phyloP scores from a whole-genome alignment of 2,329 filamentous ascomycete genomes.

The Penicillium sp. region DNA sequence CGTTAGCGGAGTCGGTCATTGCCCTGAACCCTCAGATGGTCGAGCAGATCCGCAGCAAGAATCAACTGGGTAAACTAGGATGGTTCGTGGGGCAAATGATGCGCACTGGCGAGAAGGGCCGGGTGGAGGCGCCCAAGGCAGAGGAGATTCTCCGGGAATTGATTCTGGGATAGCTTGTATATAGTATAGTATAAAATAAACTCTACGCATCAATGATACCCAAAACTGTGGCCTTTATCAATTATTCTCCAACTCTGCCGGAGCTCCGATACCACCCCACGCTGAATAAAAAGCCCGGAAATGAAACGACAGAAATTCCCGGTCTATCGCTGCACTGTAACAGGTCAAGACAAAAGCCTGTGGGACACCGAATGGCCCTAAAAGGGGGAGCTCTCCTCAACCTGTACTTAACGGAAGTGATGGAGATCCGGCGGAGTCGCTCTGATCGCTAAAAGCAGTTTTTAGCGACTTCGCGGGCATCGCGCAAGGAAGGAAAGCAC shows the following conservation, averaged over 20 bases:
- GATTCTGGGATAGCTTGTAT: constrained; percentile 27
- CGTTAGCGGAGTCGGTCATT: constrained; percentile 47
- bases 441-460: constrained; percentile 42
- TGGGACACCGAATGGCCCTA: constrained; percentile 21
- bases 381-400: constrained; percentile 34
- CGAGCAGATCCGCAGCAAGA: constrained; percentile 50
- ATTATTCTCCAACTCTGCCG: not conserved
- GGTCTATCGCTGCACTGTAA: constrained; percentile 6
- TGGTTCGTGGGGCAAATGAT: constrained; percentile 65
- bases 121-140: constrained; percentile 54
- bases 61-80: constrained; percentile 56
- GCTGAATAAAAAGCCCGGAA: not conserved
- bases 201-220: constrained; percentile 20
- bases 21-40: constrained; percentile 50
- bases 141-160: constrained; percentile 47
- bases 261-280: not conserved
- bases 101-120: constrained; percentile 50
- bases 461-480: constrained; percentile 30
- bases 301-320: constrained; percentile 11
- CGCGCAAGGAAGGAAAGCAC: constrained; percentile 13
- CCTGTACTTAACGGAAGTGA: constrained; percentile 43
- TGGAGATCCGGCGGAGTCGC: constrained; percentile 21
- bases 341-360: constrained; percentile 17
- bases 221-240: not conserved
- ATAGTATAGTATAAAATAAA: constrained; percentile 10